Evolutionary conservation across 345 rosid species (phyloP).

Genomic region (Bruguiera sexangula): DNA sequence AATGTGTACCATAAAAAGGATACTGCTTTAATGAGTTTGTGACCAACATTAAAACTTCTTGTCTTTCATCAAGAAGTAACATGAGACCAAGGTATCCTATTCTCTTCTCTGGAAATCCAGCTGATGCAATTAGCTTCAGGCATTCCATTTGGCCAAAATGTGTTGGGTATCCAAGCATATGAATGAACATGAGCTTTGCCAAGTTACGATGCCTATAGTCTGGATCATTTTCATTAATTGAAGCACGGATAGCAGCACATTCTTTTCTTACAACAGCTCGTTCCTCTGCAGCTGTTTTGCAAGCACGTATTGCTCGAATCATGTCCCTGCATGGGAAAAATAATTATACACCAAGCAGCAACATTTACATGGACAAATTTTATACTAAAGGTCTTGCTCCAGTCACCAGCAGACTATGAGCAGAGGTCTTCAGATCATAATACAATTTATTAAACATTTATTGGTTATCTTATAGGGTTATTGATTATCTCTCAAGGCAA

Average conservation of each 20-base stretch:
- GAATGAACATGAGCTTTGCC: constrained; percentile 99
- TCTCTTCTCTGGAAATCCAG: constrained; percentile 99
- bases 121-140: constrained; percentile 88
- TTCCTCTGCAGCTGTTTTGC: constrained; percentile 99
- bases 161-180: constrained; percentile 99
- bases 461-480: too few relatives aligned
- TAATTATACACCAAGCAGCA: neutral
- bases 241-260: constrained; percentile 92
- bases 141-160: constrained; percentile 99
- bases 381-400: neutral
- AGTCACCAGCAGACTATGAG: neutral
- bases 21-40: constrained; percentile 99
- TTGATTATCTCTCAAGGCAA: neutral
- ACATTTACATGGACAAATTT: neutral
- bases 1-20: constrained; percentile 35
- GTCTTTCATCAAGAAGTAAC: constrained; percentile 99
- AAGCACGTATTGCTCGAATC: constrained; percentile 96
- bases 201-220: constrained; percentile 93
- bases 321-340: constrained; percentile 66
- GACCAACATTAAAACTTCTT: constrained; percentile 98
- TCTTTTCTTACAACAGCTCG: constrained; percentile 97
- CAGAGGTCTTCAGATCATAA: neutral
- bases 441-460: too few relatives aligned
- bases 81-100: constrained; percentile 97
- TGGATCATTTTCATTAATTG: constrained; percentile 83